Evolutionary conservation across 164 flowering plant genomes (phyloP), one percentile per base, ranked within the genome.

Genomic region (Tinospora cordifolia): DNA sequence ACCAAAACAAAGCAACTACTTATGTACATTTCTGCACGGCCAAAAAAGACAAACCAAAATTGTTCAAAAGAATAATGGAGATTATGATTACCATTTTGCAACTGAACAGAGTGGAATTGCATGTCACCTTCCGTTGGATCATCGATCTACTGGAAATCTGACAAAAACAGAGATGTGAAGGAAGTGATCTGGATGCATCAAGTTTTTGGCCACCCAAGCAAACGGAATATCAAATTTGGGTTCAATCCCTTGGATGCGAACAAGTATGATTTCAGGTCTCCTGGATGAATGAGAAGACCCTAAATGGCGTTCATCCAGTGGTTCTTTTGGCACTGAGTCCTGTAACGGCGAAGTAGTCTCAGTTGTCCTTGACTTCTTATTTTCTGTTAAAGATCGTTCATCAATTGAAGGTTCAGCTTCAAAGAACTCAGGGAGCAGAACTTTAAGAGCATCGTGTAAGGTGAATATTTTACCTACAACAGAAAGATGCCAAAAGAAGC

Each of bases 211-310:
- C 44, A 90, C 86, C 98, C 99, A 95, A 38, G 92, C 80, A 75
- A 95, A 90, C 2, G 99, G 98, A 69, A 92, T 82, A 60, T 86
- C 96, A 80, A 86, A 60, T 68, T 83, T 85, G 63, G 97, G 98
- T 78, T 89, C 86, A 71, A 92, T 92, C 3, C 99, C 97, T 75
- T 92, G 98, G 68, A 95, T 84, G 7, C 99, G 90, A n/a, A 95
- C 71, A 15, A 90, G 81, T 82, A 83, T 88, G 44, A 92, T 82
- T 77, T 82, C 87, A 25, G 85, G 71, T 67, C 44, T 68, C 15
- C 57, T 62, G n/a, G 79, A 17, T 14, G 67, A 62, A 69, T n/a
- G 40, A 62, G 68, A 46, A 30, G 77, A 22, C 40, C 36, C 77
- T 41, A 12, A 54, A 10, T 41, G 36, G 2, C 7, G 27, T 66